Evolutionary conservation across 352 stramenopile genomes (phyloP), one percentile per base, ranked within the genome.

Genomic region (Globisporangium alternatum): DNA sequence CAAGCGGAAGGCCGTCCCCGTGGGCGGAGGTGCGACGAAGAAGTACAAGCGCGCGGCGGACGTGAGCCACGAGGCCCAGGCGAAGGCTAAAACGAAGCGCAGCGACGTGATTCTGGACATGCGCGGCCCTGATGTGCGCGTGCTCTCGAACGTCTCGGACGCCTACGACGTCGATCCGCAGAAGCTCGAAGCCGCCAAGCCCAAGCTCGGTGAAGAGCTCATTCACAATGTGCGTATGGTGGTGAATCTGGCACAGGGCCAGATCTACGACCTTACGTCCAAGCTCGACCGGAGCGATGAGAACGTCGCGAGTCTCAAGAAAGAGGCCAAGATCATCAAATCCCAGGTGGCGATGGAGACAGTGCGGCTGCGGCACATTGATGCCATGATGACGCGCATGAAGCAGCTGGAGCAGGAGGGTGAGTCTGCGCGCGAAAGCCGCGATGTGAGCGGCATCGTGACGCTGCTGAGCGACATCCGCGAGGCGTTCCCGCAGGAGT

Each of bases 161-260:
- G 82, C 77, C 13, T 94, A 93, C 66, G 72, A 86, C 35, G 75
- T 81, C 3, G 71, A 80, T 48, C 31, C 67, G 17, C 76, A 76
- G 28, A 68, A 72, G 17, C 30, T 87, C 0, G 71, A 89, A 55
- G 70, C 68, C 2, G 71, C 70, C 2, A 79, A 70, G 57, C 88
- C 89, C 0, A 94, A 94, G 66, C 67, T 97, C 6, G 91, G 91
- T 2, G 86, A 97, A 53, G 91, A 97, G 72, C 74, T 97, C 22
- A 90, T 97, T 67, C 94, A 96, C 69, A 97, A 97, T 60, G 83
- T 97, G 15, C 76, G 83, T 33, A 91, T 93, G 74, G 76, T 97
- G 17, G 89, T 97, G 44, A 93, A 93, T 64, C 62, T 93, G 2
- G 74, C 89, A 3, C 82, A 97, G 70, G 79, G 81, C 8, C 73